phyloP scores from a whole-genome alignment of 2,329 filamentous ascomycete species.

The Pyrenophora graminea region DNA sequence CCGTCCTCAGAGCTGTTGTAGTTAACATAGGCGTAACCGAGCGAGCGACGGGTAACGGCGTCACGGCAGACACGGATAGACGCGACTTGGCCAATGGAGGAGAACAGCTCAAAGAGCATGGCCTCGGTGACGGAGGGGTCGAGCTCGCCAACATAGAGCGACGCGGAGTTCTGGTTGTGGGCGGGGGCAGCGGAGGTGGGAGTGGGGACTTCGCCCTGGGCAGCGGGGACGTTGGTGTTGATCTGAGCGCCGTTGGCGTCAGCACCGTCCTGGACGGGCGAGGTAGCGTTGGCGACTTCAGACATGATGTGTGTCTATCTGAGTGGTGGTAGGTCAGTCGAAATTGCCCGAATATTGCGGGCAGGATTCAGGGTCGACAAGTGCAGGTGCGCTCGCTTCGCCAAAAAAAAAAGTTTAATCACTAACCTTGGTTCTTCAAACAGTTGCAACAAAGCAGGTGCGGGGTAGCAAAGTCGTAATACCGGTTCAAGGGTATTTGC shows the following conservation, averaged over 20 bases:
- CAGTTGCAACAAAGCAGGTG: slow-evolving; percentile 28
- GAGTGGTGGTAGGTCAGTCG: slow-evolving; percentile 26
- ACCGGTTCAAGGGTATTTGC: slow-evolving; percentile 25
- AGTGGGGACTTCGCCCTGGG: slow-evolving; percentile 69
- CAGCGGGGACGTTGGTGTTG: slow-evolving; percentile 73
- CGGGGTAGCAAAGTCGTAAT: slow-evolving; percentile 21
- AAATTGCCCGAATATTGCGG: slow-evolving; percentile 24
- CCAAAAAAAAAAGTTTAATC: slow-evolving; percentile 32
- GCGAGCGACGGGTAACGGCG: slow-evolving; percentile 95
- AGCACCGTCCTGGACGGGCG: slow-evolving; percentile 70
- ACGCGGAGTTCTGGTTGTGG: slow-evolving; percentile 85
- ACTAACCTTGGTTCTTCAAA: slow-evolving; percentile 34
- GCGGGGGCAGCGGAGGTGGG: slow-evolving; percentile 73
- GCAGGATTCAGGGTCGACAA: slow-evolving; percentile 33
- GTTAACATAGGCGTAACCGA: slow-evolving; percentile 99
- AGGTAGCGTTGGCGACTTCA: slow-evolving; percentile 53
- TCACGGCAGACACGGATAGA: slow-evolving; percentile 99
- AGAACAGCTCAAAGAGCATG: slow-evolving; percentile 99
- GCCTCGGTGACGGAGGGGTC: slow-evolving; percentile 97
- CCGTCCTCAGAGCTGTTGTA: slow-evolving; percentile 97
- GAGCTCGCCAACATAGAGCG: slow-evolving; percentile 98
- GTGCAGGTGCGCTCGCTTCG: slow-evolving; percentile 41
- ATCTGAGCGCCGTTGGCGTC: slow-evolving; percentile 66
- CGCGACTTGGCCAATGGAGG: slow-evolving; percentile 96
- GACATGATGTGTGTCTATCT: slow-evolving; percentile 45